phyloP scores from a whole-genome alignment of 179 eudicot species.

The Amaranthus tricolor region DNA sequence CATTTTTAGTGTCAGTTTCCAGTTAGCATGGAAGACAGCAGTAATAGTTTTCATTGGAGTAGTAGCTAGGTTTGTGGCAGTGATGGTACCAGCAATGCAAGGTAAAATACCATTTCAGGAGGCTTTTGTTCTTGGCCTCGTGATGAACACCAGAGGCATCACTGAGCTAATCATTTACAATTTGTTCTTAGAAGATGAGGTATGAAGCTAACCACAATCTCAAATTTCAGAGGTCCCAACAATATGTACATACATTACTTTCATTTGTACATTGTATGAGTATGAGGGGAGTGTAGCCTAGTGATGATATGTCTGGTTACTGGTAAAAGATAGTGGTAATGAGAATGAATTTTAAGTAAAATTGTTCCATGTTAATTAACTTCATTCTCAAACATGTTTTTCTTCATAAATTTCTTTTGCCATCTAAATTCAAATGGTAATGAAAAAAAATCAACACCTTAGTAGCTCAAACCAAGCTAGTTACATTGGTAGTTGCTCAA shows the following conservation, averaged over 20 bases:
- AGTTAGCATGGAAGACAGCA: constrained; percentile 29
- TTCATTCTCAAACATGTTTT: too few species aligned
- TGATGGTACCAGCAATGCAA: constrained; percentile 29
- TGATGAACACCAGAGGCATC: constrained; percentile 59
- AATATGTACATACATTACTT: not conserved
- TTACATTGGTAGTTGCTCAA: too few species aligned
- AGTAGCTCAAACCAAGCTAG: too few species aligned
- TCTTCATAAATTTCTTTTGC: too few species aligned
- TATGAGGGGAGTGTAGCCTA: not conserved
- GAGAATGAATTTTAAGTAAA: not conserved
- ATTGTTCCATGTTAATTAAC: not conserved
- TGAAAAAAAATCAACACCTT: too few species aligned
- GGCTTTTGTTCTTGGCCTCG: constrained; percentile 50
- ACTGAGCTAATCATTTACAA: constrained; percentile 52
- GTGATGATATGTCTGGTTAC: not conserved
- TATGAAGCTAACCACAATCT: constrained; percentile 11
- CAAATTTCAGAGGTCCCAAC: not conserved
- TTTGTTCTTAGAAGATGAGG: constrained; percentile 40
- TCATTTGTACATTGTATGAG: not conserved
- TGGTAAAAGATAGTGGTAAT: not conserved
- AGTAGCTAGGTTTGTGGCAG: constrained; percentile 38
- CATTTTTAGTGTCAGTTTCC: constrained; percentile 31
- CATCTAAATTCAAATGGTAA: not conserved
- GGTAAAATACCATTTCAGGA: constrained; percentile 36
- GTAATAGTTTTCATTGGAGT: constrained; percentile 26